These are phyloP conservation scores for Bipolaris zeicola DNA, from an alignment of 2,329 filamentous ascomycete species.

Conservation along the genomic window DNA sequence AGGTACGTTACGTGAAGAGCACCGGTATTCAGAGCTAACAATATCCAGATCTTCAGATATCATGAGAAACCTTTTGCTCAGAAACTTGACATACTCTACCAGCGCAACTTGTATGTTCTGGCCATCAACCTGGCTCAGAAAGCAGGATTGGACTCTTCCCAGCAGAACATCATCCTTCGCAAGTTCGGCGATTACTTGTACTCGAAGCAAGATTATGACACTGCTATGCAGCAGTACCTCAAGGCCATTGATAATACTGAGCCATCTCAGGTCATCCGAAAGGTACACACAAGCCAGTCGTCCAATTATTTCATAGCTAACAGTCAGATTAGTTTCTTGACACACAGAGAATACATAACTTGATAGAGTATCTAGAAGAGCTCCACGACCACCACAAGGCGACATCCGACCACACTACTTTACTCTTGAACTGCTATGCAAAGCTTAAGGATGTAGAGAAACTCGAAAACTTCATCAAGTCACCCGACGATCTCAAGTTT, in stretches of 20 bases:
- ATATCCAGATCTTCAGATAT: slow-evolving; percentile 75
- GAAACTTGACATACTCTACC: slow-evolving; percentile 90
- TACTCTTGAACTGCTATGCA: slow-evolving; percentile 95
- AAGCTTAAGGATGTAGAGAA: slow-evolving; percentile 98
- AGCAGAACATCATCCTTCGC: slow-evolving; percentile 90
- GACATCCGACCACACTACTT: slow-evolving; percentile 91
- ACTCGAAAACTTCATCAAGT: slow-evolving; percentile 94
- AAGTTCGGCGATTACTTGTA: slow-evolving; percentile 95
- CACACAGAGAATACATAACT: slow-evolving; percentile 94
- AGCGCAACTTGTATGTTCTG: slow-evolving; percentile 87
- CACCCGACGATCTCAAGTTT: slow-evolving; percentile 91
- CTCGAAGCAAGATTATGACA: slow-evolving; percentile 93
- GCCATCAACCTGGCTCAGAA: slow-evolving; percentile 94
- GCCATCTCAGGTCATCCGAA: slow-evolving; percentile 93
- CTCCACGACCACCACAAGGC: slow-evolving; percentile 92
- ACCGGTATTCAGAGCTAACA: slow-evolving; percentile 16
- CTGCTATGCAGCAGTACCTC: slow-evolving; percentile 98
- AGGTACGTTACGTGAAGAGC: slow-evolving; percentile 59
- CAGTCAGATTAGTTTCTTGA: slow-evolving; percentile 73
- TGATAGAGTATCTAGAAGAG: slow-evolving; percentile 96
- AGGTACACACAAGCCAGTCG: slow-evolving; percentile 56
- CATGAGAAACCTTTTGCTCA: slow-evolving; percentile 90
- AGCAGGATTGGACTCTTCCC: slow-evolving; percentile 75
- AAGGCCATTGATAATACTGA: slow-evolving; percentile 95
- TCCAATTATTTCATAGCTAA: slow-evolving; percentile 12